Base-by-base conservation (phyloP, 495 filamentous ascomycete genomes). In the Lophium mytilinum region DNA sequence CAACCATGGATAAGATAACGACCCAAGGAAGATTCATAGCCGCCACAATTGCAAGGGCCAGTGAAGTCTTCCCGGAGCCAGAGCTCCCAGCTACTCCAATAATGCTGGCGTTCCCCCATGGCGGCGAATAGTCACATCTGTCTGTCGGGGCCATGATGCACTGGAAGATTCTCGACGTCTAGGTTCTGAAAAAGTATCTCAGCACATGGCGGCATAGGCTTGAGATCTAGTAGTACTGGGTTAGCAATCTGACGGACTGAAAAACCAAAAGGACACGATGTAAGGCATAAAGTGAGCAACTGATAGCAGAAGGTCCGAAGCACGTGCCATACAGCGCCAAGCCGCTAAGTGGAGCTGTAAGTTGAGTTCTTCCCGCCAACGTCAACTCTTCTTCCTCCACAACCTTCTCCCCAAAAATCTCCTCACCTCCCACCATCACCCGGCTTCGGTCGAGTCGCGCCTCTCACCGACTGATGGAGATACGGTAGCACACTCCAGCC, bases 41-140 rank as follows among this genome's bases (percentile, higher is more conserved):
- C 54, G 77, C 83, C 51, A 97, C 89, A 62, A 98, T 95, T 48
- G 90, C 90, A 58, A 91, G 82, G 19, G 94, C 90, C 51, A 98
- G 74, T 2, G 90, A 95, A n/a, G 91, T 96, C 75, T 98, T 98
- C 39, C 93, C 93, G 24, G 91, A 96, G 52, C 94, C 94, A 17
- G 91, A 96, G 68, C 88, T 93, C 11, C 93, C 93, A 42, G 94
- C 93, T 55, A 98, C 85, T 45, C 90, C 93, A 66, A 98, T 97
- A 64, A 98, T 96, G 71, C 84, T 90, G 52, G 90, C 78, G 69
- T 96, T 84, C 19, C 85, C 87, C 93, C 93, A 98, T 71, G 93
- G 93, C 37, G 93, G 93, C 39, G 83, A 86, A 70, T 98, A 98
- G 55, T 87, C 85, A 55, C 81, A 83, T 60, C 73, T 71, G 39